Evolutionary conservation across 2,329 filamentous ascomycete genomes (phyloP).

Genomic region (Bipolaris zeicola): DNA sequence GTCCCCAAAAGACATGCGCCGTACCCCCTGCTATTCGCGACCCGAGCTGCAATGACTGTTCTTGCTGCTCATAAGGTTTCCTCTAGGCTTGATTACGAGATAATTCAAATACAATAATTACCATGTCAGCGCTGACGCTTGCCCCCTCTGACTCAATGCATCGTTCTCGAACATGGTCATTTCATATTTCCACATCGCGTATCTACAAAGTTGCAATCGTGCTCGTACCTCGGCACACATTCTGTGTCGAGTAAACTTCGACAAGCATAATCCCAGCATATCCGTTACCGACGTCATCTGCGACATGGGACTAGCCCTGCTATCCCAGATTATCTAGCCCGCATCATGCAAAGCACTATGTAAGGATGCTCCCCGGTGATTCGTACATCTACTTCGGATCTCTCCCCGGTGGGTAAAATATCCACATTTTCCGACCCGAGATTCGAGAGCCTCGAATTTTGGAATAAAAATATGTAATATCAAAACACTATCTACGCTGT

Average conservation of each 20-base stretch:
- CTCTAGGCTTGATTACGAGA: background rate
- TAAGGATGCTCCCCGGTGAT: too few species aligned
- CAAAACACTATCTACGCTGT: too few species aligned
- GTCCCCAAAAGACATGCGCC: slow-evolving; percentile 35
- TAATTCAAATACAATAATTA: background rate
- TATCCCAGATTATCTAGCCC: background rate
- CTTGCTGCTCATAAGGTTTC: slow-evolving; percentile 33
- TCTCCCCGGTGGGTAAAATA: too few species aligned
- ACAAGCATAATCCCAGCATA: background rate
- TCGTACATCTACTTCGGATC: too few species aligned
- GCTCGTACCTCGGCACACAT: background rate
- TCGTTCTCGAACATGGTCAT: background rate
- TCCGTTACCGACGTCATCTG: background rate
- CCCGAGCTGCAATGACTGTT: slow-evolving; percentile 45
- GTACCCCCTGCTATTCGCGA: slow-evolving; percentile 36
- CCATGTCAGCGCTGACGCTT: too few species aligned
- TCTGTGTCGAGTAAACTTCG: background rate
- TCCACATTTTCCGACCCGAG: too few species aligned
- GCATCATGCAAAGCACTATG: too few species aligned
- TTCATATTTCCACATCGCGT: background rate
- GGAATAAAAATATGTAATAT: too few species aligned
- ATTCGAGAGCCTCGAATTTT: too few species aligned
- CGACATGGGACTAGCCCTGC: background rate
- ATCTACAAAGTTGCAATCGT: background rate
- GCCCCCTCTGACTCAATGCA: background rate